Evolutionary conservation across 768 basidiomycete species (phyloP).

Genomic region (Tylopilus plumbeoviolaceoides): DNA sequence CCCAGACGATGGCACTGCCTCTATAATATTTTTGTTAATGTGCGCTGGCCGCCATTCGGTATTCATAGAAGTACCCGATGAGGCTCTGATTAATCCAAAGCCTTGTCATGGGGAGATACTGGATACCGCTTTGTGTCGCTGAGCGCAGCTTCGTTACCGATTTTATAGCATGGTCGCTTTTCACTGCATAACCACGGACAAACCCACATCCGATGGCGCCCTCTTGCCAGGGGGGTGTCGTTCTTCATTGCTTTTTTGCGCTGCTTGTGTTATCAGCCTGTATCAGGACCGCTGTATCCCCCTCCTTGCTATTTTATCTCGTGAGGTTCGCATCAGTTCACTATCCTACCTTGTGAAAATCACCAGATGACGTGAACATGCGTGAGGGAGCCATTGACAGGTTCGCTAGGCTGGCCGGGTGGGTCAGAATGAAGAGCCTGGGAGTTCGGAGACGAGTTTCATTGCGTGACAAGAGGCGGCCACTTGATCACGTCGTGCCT

Average conservation of each 20-base stretch:
- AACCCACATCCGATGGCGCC: neutral
- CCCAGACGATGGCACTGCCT: conserved; percentile 53
- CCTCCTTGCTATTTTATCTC: conserved; percentile 13
- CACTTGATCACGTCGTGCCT: no score
- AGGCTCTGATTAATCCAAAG: conserved; percentile 14
- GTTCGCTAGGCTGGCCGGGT: conserved; percentile 5
- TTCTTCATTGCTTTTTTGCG: conserved; percentile 9
- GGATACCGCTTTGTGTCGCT: conserved; percentile 11
- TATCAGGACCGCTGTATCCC: conserved; percentile 24
- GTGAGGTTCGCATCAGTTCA: conserved; percentile 14
- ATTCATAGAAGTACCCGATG: conserved; percentile 13
- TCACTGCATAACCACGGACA: conserved; percentile 16
- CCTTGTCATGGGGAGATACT: conserved; percentile 7
- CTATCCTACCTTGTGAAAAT: conserved; percentile 20
- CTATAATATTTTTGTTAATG: conserved; percentile 33
- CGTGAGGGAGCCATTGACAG: neutral
- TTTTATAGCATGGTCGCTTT: conserved; percentile 12
- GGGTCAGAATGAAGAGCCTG: conserved; percentile 3
- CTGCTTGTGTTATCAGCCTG: conserved; percentile 19
- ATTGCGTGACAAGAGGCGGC: neutral
- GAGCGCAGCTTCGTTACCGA: conserved; percentile 9
- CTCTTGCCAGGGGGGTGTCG: conserved; percentile 3
- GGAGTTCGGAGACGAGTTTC: conserved; percentile 2
- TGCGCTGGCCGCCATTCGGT: conserved; percentile 21
- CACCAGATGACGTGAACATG: conserved; percentile 14